Evolutionary conservation across 345 rosid genomes (phyloP), one percentile per base, ranked within the genome.

Genomic region (Euclidium syriacum): DNA sequence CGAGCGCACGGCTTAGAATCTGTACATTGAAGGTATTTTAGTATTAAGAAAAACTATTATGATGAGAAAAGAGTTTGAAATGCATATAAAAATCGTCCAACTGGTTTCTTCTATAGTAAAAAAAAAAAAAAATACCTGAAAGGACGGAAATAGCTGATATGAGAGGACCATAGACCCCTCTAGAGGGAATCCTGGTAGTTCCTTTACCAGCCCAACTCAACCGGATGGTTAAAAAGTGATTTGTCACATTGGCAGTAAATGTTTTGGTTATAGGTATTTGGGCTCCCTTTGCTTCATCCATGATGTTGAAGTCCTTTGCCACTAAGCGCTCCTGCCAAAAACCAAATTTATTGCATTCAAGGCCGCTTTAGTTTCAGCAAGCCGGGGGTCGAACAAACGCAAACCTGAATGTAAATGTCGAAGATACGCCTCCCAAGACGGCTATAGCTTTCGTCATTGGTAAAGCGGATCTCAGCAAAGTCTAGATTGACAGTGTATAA

Each of bases 391-490:
- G n/a, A n/a, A n/a, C 2, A 44, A 42, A 63, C 6, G 10, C 56
- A 65, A 48, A 80, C 90, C 90, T 82, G 85, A 71, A 84, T 42
- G 73, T 82, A 82, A 68, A 87, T 77, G 72, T 84, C 77, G 41
- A 81, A 82, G 4, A 80, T 1, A 46, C 88, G 90, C 71, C 82
- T 76, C 30, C 90, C 88, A 3, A 84, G 83, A 64, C 78, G 78
- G 49, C 6, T 72, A 70, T 69, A 81, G 19, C 46, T 71, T 11
- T 54, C 75, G 52, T 75, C 85, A 65, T 72, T 52, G 14, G 81
- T 78, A 56, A 87, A 87, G 33, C 79, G 58, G 63, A 82, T 44
- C 83, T 84, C 88, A 1, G 82, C 83, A 39, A 87, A 84, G 66
- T 87, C 70, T 12, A 87, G 78, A 57, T 41, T 73, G 19, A 82